These are phyloP conservation scores for Conoideocrella luteorostrata DNA, from an alignment of 2,329 filamentous ascomycete species.

Conservation along the genomic window DNA sequence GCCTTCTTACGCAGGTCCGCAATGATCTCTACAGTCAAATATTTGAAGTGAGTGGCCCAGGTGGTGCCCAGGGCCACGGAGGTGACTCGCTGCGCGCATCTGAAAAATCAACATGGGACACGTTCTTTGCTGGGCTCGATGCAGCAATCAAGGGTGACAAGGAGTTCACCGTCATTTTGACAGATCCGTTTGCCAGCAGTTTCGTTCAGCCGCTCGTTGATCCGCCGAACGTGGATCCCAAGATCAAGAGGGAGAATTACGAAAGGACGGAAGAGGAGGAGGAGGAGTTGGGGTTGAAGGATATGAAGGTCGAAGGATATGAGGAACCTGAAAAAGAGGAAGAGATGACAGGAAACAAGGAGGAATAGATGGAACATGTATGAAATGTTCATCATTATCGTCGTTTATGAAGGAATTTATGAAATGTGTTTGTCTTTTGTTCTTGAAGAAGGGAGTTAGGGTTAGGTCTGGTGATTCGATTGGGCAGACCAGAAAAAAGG, in stretches of 20 bases:
- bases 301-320: constrained; percentile 92
- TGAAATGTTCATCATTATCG: too few species aligned
- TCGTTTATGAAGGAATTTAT: too few species aligned
- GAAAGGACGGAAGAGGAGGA: constrained; percentile 85
- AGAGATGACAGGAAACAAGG: constrained; percentile 12
- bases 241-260: constrained; percentile 78
- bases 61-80: constrained; percentile 44
- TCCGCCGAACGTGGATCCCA: constrained; percentile 61
- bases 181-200: constrained; percentile 84
- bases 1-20: constrained; percentile 84
- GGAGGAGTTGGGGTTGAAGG: constrained; percentile 81
- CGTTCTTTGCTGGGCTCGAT: constrained; percentile 73
- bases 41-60: constrained; percentile 62
- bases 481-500: too few species aligned
- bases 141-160: constrained; percentile 72
- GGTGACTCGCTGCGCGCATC: constrained; percentile 69
- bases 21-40: constrained; percentile 85
- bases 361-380: neutral
- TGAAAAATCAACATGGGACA: constrained; percentile 67
- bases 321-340: constrained; percentile 37
- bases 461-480: too few species aligned
- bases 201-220: constrained; percentile 90
- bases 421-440: too few species aligned
- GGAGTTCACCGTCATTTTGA: constrained; percentile 75
- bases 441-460: too few species aligned